Percentiles rank a stretch among this genome's conserved stretches.
These are phyloP conservation scores for Candida ascalaphidarum DNA, from an alignment of 805 yeast species.

Conservation along the genomic window DNA sequence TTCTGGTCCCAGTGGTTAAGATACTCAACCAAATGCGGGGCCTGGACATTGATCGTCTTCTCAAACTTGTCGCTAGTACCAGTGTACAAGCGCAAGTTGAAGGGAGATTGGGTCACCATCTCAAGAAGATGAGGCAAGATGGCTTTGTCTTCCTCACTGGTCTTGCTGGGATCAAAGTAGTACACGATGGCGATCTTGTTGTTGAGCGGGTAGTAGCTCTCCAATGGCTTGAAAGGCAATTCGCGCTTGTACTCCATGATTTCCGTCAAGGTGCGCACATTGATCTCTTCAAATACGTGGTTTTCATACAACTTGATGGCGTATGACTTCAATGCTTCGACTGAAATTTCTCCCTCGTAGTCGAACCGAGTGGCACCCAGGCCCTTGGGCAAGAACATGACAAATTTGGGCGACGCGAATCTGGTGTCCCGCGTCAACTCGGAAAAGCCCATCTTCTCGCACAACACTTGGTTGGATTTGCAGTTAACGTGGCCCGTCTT, in stretches of 20 bases:
- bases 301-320: constrained; percentile 40
- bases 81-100: constrained; percentile 44
- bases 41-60: constrained; percentile 34
- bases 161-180: constrained; percentile 40
- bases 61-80: constrained; percentile 37
- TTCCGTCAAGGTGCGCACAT: constrained; percentile 18
- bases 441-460: constrained; percentile 41
- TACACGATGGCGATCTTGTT: constrained; percentile 45
- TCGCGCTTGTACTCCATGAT: constrained; percentile 18
- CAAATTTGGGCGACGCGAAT: constrained; percentile 28
- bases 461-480: constrained; percentile 37
- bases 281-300: constrained; percentile 27
- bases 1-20: constrained; percentile 32
- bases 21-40: constrained; percentile 28
- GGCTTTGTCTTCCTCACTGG: constrained; percentile 53
- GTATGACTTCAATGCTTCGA: constrained; percentile 30
- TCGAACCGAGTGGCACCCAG: constrained; percentile 41
- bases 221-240: constrained; percentile 23
- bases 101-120: constrained; percentile 48
- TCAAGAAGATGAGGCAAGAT: constrained; percentile 54
- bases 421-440: constrained; percentile 14
- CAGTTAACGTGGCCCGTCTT: constrained; percentile 56
- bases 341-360: constrained; percentile 28
- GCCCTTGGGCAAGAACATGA: constrained; percentile 45
- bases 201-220: constrained; percentile 28